These are phyloP conservation scores for Byssochlamys sp. DNA, from an alignment of 2,329 filamentous ascomycete species.

Conservation along the genomic window DNA sequence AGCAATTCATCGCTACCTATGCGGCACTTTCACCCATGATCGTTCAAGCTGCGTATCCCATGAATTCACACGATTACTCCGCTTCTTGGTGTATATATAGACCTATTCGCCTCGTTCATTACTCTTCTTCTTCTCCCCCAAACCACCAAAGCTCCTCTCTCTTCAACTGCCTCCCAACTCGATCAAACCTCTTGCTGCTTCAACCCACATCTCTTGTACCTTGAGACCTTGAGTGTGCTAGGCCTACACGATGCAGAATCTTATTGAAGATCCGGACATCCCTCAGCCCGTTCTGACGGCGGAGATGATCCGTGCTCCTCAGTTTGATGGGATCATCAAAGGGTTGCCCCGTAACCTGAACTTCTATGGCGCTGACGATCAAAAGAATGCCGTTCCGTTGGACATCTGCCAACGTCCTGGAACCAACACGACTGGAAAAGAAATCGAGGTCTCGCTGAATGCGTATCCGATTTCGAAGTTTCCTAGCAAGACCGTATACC, in stretches of 20 bases:
- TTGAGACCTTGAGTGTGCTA: not conserved
- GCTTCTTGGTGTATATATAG: not conserved
- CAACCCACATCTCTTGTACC: not conserved
- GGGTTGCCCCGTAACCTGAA: conserved; percentile 18
- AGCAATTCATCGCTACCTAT: not conserved
- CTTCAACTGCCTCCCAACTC: not conserved
- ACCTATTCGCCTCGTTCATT: not conserved
- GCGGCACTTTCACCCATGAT: not conserved
- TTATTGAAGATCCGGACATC: not conserved
- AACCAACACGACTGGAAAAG: conserved; percentile 51
- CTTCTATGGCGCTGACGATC: conserved; percentile 18
- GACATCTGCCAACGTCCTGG: conserved; percentile 39
- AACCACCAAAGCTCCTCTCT: not conserved
- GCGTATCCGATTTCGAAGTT: conserved; percentile 59
- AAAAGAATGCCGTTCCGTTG: conserved; percentile 24
- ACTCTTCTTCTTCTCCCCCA: not conserved
- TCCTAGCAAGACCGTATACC: conserved; percentile 56
- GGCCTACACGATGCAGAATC: not conserved
- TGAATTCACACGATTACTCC: not conserved
- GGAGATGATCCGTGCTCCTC: not conserved
- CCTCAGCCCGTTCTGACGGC: not conserved
- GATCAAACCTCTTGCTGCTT: not conserved
- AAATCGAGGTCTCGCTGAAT: conserved; percentile 56
- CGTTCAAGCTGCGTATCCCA: not conserved
- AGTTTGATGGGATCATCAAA: conserved; percentile 8